Conservation (phyloP, 495 filamentous ascomycete species). For the Rostrohypoxylon terebratum region DNA sequence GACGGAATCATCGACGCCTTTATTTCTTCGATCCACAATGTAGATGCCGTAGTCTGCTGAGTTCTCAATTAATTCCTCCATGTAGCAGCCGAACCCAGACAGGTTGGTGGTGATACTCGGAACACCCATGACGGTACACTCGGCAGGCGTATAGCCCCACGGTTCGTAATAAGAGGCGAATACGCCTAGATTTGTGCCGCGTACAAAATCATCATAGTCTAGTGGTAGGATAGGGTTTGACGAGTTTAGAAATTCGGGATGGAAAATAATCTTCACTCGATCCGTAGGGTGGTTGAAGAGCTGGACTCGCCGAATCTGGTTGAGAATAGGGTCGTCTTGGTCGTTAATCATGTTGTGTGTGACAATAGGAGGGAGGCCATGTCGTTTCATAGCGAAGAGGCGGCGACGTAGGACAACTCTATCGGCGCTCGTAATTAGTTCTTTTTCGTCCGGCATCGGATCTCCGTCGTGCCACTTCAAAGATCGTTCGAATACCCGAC, state of each 20-base stretch:
- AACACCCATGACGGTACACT: constrained; percentile 99
- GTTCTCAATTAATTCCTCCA: constrained; percentile 99
- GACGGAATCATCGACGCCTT: constrained; percentile 97
- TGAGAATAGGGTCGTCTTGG: constrained; percentile 90
- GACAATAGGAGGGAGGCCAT: constrained; percentile 90
- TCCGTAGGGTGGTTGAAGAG: constrained; percentile 96
- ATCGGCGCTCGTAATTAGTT: constrained; percentile 89
- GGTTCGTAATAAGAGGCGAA: constrained; percentile 99
- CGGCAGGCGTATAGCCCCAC: constrained; percentile 98
- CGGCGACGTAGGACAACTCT: constrained; percentile 91
- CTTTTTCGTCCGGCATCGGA: constrained; percentile 92
- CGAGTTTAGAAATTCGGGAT: constrained; percentile 96
- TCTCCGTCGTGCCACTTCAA: constrained; percentile 95
- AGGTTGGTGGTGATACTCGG: constrained; percentile 98
- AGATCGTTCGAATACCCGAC: constrained; percentile 92
- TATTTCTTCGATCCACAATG: constrained; percentile 94
- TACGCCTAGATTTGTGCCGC: constrained; percentile 93
- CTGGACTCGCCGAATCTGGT: constrained; percentile 95
- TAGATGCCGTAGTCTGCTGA: constrained; percentile 98
- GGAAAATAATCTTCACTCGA: constrained; percentile 97
- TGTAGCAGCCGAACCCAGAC: constrained; percentile 98
- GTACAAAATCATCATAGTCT: constrained; percentile 98
- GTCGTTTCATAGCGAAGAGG: constrained; percentile 94
- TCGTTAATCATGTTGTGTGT: constrained; percentile 99
- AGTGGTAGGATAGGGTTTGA: constrained; percentile 94